Percentiles rank a stretch among this genome's conserved stretches.
These are phyloP conservation scores for Microcera coccophila DNA, from an alignment of 2,329 filamentous ascomycete genomes.

Conservation along the genomic window DNA sequence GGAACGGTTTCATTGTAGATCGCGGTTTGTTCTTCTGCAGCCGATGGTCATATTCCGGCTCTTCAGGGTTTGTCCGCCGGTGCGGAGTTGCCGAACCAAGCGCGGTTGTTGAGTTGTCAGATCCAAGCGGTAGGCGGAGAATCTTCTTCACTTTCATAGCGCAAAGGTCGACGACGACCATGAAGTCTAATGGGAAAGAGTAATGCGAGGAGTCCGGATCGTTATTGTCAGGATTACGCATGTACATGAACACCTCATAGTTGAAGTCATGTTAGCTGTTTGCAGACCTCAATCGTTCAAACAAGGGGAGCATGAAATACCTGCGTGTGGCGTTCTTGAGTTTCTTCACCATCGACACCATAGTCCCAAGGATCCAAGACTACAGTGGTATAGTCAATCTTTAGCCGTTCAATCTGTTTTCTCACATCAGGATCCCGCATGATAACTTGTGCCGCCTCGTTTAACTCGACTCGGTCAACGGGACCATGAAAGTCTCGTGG, in stretches of 20 bases:
- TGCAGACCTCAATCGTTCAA: too few relatives aligned
- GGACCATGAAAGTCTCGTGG: background rate
- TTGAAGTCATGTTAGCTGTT: too few relatives aligned
- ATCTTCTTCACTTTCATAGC: background rate
- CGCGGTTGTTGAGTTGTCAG: too few relatives aligned
- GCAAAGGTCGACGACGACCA: constrained; percentile 2
- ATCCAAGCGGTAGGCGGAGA: background rate
- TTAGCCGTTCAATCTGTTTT: constrained; percentile 5
- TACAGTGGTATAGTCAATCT: constrained; percentile 5
- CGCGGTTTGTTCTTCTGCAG: background rate
- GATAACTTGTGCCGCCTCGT: background rate
- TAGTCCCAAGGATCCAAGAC: constrained; percentile 10
- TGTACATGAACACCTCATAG: constrained; percentile 11
- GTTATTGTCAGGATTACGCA: background rate
- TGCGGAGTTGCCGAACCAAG: background rate
- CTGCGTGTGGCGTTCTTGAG: too few relatives aligned
- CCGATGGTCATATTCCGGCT: too few relatives aligned
- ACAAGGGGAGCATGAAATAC: too few relatives aligned
- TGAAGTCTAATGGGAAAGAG: constrained; percentile 3
- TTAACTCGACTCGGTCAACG: background rate
- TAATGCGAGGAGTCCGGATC: constrained; percentile 10
- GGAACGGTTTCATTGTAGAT: constrained; percentile 55
- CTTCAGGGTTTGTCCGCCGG: too few relatives aligned
- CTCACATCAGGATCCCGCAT: constrained; percentile 6
- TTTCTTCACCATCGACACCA: constrained; percentile 5